Base-by-base conservation (phyloP, 768 basidiomycete species). In the Psilocybe azurescens region DNA sequence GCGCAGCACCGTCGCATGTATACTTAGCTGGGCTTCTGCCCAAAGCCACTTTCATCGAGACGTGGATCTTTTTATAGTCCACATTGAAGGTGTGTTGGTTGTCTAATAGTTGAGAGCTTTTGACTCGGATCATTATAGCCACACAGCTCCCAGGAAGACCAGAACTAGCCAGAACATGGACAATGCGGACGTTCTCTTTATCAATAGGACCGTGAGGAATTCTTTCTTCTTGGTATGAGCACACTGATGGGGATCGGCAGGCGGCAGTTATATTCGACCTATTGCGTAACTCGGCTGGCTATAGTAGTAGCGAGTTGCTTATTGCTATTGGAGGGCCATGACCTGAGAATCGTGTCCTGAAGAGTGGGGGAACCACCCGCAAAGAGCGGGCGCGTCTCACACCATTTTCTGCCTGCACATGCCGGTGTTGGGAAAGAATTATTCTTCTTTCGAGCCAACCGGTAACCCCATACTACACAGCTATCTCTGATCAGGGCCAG, bases 351-450 rank as follows among this genome's bases (percentile, higher is more conserved):
- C 52, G 30, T 44, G 28, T 51, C 54, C 50, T 24, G 32, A 33
- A 33, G 20, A 50, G 11, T 30, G 20, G 18, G 47, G 30, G 33
- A 36, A 36, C 33, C 11, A 36, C 54, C 60, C 64, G 64, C 41
- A 53, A 33, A 49, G 58, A 62, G 50, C 64, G 64, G 60, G 41
- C 44, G 24, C 59, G 30, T 65, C 63, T 60, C 63, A 65, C 63
- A 65, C 60, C 16, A n/a, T 46, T 55, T 62, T 52, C 58, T 65
- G 58, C 60, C 60, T 65, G 60, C 64, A 59, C 33, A 53, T 53
- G 46, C 46, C 13, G 29, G 11, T 30, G 24, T 50, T 36, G 53
- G 29, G 47, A 53, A 60, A 30, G 46, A 54, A 20, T 29, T 20
- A 29, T 51, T 3, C 32, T 55, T 55, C 30, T 44, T 41, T 36